Base-by-base conservation (phyloP, 331 rosid genomes). In the Cydonia oblonga region DNA sequence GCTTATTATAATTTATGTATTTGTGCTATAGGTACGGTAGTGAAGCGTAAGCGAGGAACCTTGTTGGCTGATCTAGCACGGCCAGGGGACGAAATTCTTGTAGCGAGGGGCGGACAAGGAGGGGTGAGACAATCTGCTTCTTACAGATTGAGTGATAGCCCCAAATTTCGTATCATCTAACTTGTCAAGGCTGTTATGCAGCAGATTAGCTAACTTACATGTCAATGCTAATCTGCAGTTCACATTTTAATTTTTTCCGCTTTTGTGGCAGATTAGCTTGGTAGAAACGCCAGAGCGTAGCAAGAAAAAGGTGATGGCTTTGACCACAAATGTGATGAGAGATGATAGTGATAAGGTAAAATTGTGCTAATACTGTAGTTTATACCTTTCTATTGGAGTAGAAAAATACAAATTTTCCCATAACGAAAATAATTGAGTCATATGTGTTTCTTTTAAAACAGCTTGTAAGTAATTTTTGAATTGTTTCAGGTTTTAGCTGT, bases 101-200 rank as follows among this genome's bases (percentile, higher is more conserved):
- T 89, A 28, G 99, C 96, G 0, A 86, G 93, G 85, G 97, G 99
- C 6, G 99, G 97, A 76, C 96, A 89, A 81, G 99, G 99, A 85
- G 98, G 97, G 97, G 97, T 89, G 84, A 73, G 82, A 66, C 58
- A 46, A 68, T 19, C 20, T 65, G 68, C 44, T 49, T 80, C 46
- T 66, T 24, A n/a, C 7, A 2, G 53, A 46, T 16, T 46, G 53
- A 46, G 29, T 25, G 64, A 25, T 26, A 25, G 12, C 29, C 33
- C 33, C n/a, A 26, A 25, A 25, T 22, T 69, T 19, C 10, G 38
- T 64, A 29, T 25, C 26, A 51, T 68, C 2, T n/a, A 56, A 49
- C 54, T 56, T 56, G 28, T 56, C 61, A 9, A 56, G 16, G 15
- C 61, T 5, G 6, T 56, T 56, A 2, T 16, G 66, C 33, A 30